Base-by-base conservation (phyloP, 2,329 filamentous ascomycete species). In the Huntiella bhutanensis region DNA sequence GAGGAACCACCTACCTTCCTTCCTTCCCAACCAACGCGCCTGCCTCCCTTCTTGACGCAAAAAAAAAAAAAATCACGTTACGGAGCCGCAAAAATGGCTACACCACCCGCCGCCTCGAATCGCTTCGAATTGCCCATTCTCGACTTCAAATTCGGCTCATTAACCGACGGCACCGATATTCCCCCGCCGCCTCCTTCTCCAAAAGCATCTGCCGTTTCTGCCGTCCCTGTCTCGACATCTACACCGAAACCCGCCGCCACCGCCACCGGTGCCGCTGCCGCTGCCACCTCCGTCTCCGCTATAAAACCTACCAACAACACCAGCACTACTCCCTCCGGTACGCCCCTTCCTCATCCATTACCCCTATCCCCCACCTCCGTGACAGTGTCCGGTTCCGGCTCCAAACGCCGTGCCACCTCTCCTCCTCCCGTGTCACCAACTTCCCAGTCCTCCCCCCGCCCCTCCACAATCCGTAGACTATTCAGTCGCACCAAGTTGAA, bases 151-250 rank as follows among this genome's bases (percentile, higher is more conserved):
- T 74, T 75, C 54, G 65, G 67, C 49, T 72, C 67, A 41, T 62
- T 77, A 55, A 76, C 73, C 38, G 72, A 76, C 36, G 73, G 73
- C 46, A 77, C 73, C 56, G 56, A 72, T 55, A 77, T 77, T 52
- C 73, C 73, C 38, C 69, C 73, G 28, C 73, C 73, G 17, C 63
- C 62, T 41, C 70, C 71, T 13, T 75, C 71, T 41, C 72, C 72
- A 41, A 59, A 67, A 45, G 37, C 13, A 5, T 16, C 16, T 11
- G 11, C 45, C 11, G 17, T 34, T 38, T 5, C 40, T 42, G 28
- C 45, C 28, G 33, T 41, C 28, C 33, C 40, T 19, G 22, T 34
- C 13, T 34, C 39, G 39, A 16, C 33, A n/a, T 33, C 41, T 2
- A 8, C 42, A 32, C 33, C 33, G 11, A 47, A 47, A 33, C 34